Evolutionary conservation across 2,329 filamentous ascomycete species (phyloP).

Genomic region (Fusarium lateritium): DNA sequence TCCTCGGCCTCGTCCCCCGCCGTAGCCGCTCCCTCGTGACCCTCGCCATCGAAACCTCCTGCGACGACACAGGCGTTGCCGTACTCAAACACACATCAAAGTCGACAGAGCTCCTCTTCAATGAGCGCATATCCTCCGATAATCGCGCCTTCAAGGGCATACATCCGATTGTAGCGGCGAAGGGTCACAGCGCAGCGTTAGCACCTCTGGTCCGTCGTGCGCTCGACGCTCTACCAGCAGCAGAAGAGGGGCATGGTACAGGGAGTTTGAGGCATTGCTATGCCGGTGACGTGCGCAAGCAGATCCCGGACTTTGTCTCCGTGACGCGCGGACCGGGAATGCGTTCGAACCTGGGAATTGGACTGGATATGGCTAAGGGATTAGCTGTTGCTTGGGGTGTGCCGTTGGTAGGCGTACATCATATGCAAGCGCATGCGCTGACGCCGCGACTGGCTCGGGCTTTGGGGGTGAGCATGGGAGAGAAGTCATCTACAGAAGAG

Average conservation of each 20-base stretch:
- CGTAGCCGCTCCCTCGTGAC: conserved; percentile 61
- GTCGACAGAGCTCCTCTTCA: conserved; percentile 77
- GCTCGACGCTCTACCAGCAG: conserved; percentile 65
- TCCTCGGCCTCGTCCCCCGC: background rate
- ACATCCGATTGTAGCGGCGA: conserved; percentile 81
- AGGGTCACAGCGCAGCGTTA: conserved; percentile 81
- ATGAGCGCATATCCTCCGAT: conserved; percentile 86
- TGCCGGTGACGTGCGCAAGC: conserved; percentile 43
- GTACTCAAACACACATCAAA: conserved; percentile 73
- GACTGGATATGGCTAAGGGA: conserved; percentile 88
- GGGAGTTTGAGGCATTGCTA: conserved; percentile 18
- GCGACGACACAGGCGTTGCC: conserved; percentile 94
- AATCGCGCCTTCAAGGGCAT: conserved; percentile 83
- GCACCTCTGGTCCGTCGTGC: conserved; percentile 77
- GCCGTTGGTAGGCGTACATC: conserved; percentile 88
- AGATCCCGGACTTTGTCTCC: conserved; percentile 84
- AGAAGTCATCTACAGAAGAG: conserved; percentile 1
- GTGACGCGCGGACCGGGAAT: conserved; percentile 94
- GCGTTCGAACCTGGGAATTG: conserved; percentile 81
- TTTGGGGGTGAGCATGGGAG: conserved; percentile 58
- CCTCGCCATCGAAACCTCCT: conserved; percentile 86
- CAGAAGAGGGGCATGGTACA: conserved; percentile 1
- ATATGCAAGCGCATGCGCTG: conserved; percentile 97
- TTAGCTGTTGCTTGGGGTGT: conserved; percentile 86
- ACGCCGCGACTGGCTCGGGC: conserved; percentile 84